A percentile compares a stretch with the other conserved stretches of the same genome.
Evolutionary conservation across 1,284 basidiomycete genomes (phyloP).

Genomic region (Hortiboletus rubellus): DNA sequence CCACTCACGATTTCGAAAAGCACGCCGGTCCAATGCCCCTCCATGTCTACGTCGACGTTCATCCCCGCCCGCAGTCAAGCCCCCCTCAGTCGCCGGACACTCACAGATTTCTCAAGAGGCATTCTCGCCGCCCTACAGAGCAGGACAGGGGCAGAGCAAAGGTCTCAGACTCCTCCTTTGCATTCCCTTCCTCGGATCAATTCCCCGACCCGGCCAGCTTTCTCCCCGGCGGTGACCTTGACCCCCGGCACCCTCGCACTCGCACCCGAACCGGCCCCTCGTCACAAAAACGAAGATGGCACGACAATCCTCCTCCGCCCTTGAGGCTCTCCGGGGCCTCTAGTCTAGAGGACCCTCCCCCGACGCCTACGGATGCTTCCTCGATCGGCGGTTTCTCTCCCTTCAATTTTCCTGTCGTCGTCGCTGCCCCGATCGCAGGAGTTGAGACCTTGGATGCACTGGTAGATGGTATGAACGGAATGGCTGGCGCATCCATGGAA

Average conservation of each 20-base stretch:
- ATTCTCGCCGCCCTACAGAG: conserved; percentile 28
- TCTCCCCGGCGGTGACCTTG: conserved; percentile 20
- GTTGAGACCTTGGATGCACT: conserved; percentile 84
- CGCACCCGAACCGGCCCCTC: conserved; percentile 58
- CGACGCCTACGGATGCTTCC: conserved; percentile 60
- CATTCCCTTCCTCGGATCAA: conserved; percentile 29
- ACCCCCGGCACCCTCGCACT: conserved; percentile 41
- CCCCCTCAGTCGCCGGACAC: conserved; percentile 21
- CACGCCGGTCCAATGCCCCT: conserved; percentile 24
- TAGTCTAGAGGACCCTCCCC: conserved; percentile 57
- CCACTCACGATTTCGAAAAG: conserved; percentile 49
- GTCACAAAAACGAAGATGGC: conserved; percentile 47
- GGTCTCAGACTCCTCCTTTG: conserved; percentile 24
- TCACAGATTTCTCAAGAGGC: conserved; percentile 18
- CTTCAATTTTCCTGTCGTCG: conserved; percentile 61
- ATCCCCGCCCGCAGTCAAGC: conserved; percentile 33
- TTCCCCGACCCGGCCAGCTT: conserved; percentile 22
- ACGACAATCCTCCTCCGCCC: conserved; percentile 42
- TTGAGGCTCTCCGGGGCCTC: conserved; percentile 68
- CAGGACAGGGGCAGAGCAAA: conserved; percentile 24
- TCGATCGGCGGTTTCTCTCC: conserved; percentile 34
- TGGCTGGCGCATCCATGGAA: conserved; percentile 43
- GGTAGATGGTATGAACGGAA: conserved; percentile 80
- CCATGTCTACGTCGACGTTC: conserved; percentile 15
- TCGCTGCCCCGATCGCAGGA: conserved; percentile 71